Conservation (phyloP, 345 rosid species). For the Hypericum androsaemum region DNA sequence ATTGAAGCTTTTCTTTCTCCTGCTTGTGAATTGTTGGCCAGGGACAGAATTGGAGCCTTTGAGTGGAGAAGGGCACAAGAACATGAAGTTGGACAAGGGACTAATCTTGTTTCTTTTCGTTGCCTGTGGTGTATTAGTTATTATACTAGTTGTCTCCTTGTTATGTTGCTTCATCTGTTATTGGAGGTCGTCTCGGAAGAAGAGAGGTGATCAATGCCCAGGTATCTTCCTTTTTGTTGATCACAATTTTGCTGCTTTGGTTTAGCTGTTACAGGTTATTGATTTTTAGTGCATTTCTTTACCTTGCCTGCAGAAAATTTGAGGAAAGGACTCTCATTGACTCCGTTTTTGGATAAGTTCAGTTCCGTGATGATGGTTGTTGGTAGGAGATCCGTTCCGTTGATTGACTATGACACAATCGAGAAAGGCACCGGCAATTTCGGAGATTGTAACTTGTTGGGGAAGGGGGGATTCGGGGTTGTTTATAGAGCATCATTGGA, state of each 20-base stretch:
- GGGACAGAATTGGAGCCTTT: slow-evolving; percentile 32
- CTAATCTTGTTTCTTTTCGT: slow-evolving; percentile 37
- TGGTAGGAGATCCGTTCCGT: slow-evolving; percentile 36
- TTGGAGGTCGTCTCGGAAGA: slow-evolving; percentile 35
- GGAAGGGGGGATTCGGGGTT: slow-evolving; percentile 84
- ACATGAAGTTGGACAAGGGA: slow-evolving; percentile 34
- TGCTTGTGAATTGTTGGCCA: slow-evolving; percentile 13
- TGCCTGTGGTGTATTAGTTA: slow-evolving; percentile 40
- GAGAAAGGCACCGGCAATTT: slow-evolving; percentile 71
- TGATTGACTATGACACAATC: slow-evolving; percentile 50
- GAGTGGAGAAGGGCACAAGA: slow-evolving; percentile 21
- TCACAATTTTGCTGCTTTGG: too few species aligned
- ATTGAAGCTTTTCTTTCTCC: slow-evolving; percentile 3
- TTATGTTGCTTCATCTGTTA: slow-evolving; percentile 42
- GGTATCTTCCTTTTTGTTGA: slow-evolving; percentile 26
- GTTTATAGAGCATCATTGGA: slow-evolving; percentile 71
- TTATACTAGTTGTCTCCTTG: slow-evolving; percentile 28
- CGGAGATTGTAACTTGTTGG: slow-evolving; percentile 57
- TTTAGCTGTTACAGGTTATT: neutral
- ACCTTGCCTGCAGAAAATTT: slow-evolving; percentile 25
- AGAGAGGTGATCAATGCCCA: slow-evolving; percentile 31
- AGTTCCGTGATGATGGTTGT: slow-evolving; percentile 35
- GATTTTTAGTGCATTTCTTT: slow-evolving; percentile 3
- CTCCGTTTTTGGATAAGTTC: slow-evolving; percentile 47
- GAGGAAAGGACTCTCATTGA: slow-evolving; percentile 38